Percentiles rank a stretch among this genome's conserved stretches.
Evolutionary conservation across 805 yeast species (phyloP).

Genomic region (Candida boidinii): DNA sequence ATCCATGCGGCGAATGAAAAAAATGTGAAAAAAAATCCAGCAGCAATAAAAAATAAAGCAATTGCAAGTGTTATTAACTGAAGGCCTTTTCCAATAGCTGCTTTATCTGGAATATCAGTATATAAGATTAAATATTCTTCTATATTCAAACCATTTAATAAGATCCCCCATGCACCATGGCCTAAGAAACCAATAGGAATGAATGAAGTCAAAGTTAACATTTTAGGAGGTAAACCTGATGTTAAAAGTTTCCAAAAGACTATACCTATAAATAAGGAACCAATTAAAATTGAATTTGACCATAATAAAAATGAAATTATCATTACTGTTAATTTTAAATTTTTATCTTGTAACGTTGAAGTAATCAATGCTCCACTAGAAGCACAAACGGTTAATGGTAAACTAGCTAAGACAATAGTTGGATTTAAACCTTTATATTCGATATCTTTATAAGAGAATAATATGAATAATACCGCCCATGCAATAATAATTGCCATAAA

Average conservation of each 20-base stretch:
- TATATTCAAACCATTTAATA: slow-evolving; percentile 23
- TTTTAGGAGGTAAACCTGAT: slow-evolving; percentile 47
- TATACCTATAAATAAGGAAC: slow-evolving; percentile 45
- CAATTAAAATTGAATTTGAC: slow-evolving; percentile 61
- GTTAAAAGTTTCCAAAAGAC: slow-evolving; percentile 53
- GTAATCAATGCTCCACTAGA: slow-evolving; percentile 54
- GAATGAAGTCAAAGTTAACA: slow-evolving; percentile 49
- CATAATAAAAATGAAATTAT: slow-evolving; percentile 49
- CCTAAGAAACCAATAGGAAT: slow-evolving; percentile 77
- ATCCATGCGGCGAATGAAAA: slow-evolving; percentile 28
- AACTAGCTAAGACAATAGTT: slow-evolving; percentile 59
- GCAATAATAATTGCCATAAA: slow-evolving; percentile 45
- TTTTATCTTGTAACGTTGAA: slow-evolving; percentile 28
- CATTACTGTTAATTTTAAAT: slow-evolving; percentile 42
- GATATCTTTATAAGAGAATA: slow-evolving; percentile 27
- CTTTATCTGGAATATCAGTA: slow-evolving; percentile 2
- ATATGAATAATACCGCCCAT: slow-evolving; percentile 46
- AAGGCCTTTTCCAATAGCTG: slow-evolving; percentile 6
- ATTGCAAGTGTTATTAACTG: slow-evolving; percentile 7
- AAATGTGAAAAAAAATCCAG: slow-evolving; percentile 30
- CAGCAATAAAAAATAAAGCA: slow-evolving; percentile 10
- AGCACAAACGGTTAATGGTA: slow-evolving; percentile 67
- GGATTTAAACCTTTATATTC: slow-evolving; percentile 37
- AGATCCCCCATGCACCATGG: slow-evolving; percentile 69
- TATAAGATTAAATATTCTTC: slow-evolving; percentile 7